Evolutionary conservation across 345 rosid genomes (phyloP).

Genomic region (Passiflora organensis): DNA sequence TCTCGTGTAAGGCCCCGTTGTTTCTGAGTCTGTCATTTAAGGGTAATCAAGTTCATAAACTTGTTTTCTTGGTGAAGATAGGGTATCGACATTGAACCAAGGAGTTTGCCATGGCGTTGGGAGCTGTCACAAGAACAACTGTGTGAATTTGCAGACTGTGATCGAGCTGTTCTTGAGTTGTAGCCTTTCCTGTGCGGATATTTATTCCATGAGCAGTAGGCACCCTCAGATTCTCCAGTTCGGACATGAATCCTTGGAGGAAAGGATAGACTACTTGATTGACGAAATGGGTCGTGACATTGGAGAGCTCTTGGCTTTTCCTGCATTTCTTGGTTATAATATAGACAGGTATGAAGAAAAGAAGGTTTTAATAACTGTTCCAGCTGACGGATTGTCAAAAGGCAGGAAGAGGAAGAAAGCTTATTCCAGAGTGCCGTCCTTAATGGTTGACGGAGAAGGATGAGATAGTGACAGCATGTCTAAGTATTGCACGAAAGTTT

Average conservation of each 20-base stretch:
- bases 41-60: slow-evolving; percentile 49
- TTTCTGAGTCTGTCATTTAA: slow-evolving; percentile 58
- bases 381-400: slow-evolving; percentile 47
- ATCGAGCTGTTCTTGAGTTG: slow-evolving; percentile 54
- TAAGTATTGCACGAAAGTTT: slow-evolving; percentile 36
- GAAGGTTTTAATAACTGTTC: slow-evolving; percentile 50
- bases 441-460: background rate
- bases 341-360: slow-evolving; percentile 63
- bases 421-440: background rate
- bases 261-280: slow-evolving; percentile 67
- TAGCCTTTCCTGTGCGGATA: slow-evolving; percentile 50
- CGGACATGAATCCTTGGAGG: slow-evolving; percentile 44
- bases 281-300: slow-evolving; percentile 73
- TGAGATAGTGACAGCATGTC: background rate
- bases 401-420: slow-evolving; percentile 18
- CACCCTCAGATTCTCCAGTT: slow-evolving; percentile 78
- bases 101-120: slow-evolving; percentile 59
- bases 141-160: slow-evolving; percentile 71
- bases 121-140: slow-evolving; percentile 71
- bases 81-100: slow-evolving; percentile 53
- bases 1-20: slow-evolving; percentile 63
- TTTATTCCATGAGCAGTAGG: slow-evolving; percentile 65
- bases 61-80: slow-evolving; percentile 62
- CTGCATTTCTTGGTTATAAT: slow-evolving; percentile 76
- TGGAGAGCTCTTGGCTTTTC: slow-evolving; percentile 66